Percentiles rank a stretch among this genome's conserved stretches.
phyloP scores from a whole-genome alignment of 2,329 filamentous ascomycete species.

The Neocatenulostroma microsporum region DNA sequence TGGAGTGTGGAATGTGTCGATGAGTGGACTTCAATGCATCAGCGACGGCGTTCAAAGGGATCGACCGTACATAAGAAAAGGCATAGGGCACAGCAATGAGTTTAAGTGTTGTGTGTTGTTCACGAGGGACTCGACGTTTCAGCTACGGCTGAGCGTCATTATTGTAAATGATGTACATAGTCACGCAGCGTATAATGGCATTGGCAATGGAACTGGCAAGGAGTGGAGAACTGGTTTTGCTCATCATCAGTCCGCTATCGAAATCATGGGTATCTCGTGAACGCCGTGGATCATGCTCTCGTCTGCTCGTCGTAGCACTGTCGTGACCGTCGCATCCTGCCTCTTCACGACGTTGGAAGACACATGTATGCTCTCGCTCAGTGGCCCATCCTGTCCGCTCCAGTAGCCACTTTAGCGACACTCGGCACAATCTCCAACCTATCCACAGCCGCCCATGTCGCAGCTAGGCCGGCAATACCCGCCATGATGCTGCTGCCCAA shows the following conservation, averaged over 20 bases:
- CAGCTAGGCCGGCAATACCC: conserved; percentile 16
- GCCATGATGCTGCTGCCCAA: conserved; percentile 34
- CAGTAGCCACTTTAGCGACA: conserved; percentile 15
- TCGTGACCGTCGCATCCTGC: too few species aligned
- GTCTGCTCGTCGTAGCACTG: too few species aligned
- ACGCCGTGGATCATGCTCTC: too few species aligned
- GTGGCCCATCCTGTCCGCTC: conserved; percentile 19
- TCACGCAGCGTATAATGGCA: too few species aligned
- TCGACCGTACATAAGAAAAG: too few species aligned
- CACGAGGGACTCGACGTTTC: neutral
- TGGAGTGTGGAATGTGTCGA: neutral
- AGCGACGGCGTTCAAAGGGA: neutral
- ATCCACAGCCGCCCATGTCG: conserved; percentile 24
- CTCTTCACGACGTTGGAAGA: too few species aligned
- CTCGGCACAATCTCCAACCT: conserved; percentile 21
- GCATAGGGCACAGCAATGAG: neutral
- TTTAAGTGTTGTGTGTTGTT: too few species aligned
- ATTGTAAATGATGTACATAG: neutral
- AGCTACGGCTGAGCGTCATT: neutral
- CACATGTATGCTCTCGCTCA: too few species aligned
- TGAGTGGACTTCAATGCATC: neutral
- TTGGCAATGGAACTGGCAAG: too few species aligned
- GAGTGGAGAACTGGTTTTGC: too few species aligned
- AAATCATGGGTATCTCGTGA: too few species aligned
- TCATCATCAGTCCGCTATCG: too few species aligned